A percentile compares a stretch with the other conserved stretches of the same genome.
phyloP scores from a whole-genome alignment of 768 basidiomycete genomes.

The Agrocybe pediades region DNA sequence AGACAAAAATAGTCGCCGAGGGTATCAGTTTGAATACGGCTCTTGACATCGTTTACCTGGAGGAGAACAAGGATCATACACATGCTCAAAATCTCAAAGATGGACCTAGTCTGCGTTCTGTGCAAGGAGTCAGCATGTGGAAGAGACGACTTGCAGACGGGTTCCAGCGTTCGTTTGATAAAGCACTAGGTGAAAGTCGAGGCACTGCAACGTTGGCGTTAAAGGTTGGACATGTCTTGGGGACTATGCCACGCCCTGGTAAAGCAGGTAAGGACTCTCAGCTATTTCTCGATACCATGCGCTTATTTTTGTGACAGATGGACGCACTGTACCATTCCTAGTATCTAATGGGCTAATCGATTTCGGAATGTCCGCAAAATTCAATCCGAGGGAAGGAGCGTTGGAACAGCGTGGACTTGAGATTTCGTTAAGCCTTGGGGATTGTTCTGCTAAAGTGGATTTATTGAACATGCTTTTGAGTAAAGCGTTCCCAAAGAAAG shows the following conservation, averaged over 20 bases:
- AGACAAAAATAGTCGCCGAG: conserved; percentile 50
- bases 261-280: conserved; percentile 29
- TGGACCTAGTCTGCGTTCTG: conserved; percentile 23
- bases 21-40: conserved; percentile 54
- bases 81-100: conserved; percentile 20
- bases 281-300: neutral
- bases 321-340: conserved; percentile 39
- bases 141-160: conserved; percentile 61
- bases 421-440: conserved; percentile 44
- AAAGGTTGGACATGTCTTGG: conserved; percentile 47
- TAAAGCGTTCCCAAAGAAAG: conserved; percentile 20
- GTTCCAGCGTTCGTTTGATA: conserved; percentile 65
- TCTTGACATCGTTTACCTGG: conserved; percentile 56
- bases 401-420: conserved; percentile 57
- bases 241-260: conserved; percentile 33
- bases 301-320: conserved; percentile 10
- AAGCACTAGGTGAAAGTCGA: conserved; percentile 65
- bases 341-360: conserved; percentile 46
- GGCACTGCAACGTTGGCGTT: conserved; percentile 57
- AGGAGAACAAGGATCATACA: conserved; percentile 30
- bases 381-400: conserved; percentile 58
- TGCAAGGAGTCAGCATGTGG: conserved; percentile 63
- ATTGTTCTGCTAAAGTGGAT: conserved; percentile 50
- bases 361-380: conserved; percentile 49
- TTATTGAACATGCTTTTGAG: conserved; percentile 35